Evolutionary conservation across 805 yeast genomes (phyloP).

Genomic region (Candida broadrunensis): DNA sequence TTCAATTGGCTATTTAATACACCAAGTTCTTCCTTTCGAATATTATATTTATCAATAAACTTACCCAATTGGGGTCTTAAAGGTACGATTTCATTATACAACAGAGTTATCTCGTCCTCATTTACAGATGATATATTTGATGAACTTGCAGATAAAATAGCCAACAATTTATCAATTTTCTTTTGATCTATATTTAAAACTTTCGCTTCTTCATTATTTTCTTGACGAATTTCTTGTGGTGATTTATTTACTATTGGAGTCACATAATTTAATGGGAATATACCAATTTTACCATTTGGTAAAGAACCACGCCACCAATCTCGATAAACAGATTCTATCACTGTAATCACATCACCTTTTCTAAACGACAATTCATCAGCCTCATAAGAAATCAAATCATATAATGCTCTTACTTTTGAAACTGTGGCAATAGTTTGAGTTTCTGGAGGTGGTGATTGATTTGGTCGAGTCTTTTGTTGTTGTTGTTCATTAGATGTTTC

Average conservation of each 20-base stretch:
- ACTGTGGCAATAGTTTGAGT: constrained; percentile 43
- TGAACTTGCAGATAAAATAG: constrained; percentile 34
- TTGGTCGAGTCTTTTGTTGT: constrained; percentile 9
- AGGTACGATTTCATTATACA: constrained; percentile 71
- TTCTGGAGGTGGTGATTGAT: constrained; percentile 9
- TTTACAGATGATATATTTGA: constrained; percentile 32
- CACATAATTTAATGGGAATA: constrained; percentile 91
- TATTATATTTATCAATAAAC: constrained; percentile 73
- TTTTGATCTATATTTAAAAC: constrained; percentile 48
- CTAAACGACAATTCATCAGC: constrained; percentile 85
- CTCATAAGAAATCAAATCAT: constrained; percentile 74
- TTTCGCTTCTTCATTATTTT: constrained; percentile 47
- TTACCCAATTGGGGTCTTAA: constrained; percentile 73
- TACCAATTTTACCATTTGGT: constrained; percentile 71
- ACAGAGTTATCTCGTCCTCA: constrained; percentile 65
- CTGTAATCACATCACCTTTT: constrained; percentile 84
- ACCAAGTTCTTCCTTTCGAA: constrained; percentile 73
- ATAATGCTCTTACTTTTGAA: constrained; percentile 77
- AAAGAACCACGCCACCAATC: constrained; percentile 97
- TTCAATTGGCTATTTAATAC: constrained; percentile 68
- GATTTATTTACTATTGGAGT: constrained; percentile 70
- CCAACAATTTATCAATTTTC: constrained; percentile 69
- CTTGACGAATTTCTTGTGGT: constrained; percentile 53
- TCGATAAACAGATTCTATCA: constrained; percentile 79
- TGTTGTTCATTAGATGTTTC: constrained; percentile 11